Evolutionary conservation across 345 rosid genomes (phyloP).

Genomic region (Citrus inodora): DNA sequence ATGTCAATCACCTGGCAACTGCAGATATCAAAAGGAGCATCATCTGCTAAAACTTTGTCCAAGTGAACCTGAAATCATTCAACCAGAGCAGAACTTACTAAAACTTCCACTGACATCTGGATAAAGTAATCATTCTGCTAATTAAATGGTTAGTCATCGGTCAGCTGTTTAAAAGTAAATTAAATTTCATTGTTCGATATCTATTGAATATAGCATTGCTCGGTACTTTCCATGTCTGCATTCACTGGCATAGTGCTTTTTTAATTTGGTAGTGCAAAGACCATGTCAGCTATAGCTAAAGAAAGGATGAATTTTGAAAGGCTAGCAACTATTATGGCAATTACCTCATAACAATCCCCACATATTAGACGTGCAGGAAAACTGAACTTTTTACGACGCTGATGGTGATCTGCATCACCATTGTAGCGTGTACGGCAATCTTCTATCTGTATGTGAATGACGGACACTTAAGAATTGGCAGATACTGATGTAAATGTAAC

Average conservation of each 20-base stretch:
- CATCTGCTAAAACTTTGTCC: conserved; percentile 86
- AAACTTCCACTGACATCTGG: neutral
- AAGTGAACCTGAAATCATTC: conserved; percentile 57
- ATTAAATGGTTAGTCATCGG: neutral
- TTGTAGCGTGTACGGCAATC: conserved; percentile 95
- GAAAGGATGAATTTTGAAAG: neutral
- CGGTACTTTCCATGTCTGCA: neutral
- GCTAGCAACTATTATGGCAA: neutral
- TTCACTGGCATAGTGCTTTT: neutral
- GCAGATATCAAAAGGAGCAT: conserved; percentile 93
- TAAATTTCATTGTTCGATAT: neutral
- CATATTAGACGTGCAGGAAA: conserved; percentile 93
- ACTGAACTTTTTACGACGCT: conserved; percentile 82
- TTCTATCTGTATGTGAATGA: conserved; percentile 62
- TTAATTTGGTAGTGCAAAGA: neutral
- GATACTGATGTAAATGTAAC: neutral
- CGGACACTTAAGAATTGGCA: neutral
- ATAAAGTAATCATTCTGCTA: neutral
- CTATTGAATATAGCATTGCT: neutral
- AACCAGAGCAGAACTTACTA: conserved; percentile 5
- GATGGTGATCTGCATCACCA: conserved; percentile 96
- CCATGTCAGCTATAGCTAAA: neutral
- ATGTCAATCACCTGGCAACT: conserved; percentile 81
- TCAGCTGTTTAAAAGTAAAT: neutral
- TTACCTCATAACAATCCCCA: conserved; percentile 97